Evolutionary conservation across 2,329 filamentous ascomycete genomes (phyloP).

Genomic region (Pestalotiopsis sp.): DNA sequence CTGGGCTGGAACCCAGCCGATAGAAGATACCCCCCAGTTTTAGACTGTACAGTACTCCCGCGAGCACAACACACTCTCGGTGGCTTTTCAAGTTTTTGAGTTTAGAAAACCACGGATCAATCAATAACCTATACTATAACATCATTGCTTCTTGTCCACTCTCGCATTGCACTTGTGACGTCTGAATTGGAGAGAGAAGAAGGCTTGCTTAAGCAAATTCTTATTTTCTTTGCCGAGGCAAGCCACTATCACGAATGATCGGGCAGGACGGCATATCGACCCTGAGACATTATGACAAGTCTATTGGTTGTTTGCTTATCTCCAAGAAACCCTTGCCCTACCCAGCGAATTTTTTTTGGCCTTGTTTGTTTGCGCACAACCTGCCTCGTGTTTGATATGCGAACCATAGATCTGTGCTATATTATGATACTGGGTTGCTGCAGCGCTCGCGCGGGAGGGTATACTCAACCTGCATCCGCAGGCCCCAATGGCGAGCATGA

Average conservation of each 20-base stretch:
- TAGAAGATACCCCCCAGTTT: constrained; percentile 36
- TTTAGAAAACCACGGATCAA: constrained; percentile 9
- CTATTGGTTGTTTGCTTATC: constrained; percentile 8
- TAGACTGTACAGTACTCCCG: constrained; percentile 33
- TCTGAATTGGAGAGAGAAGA: neutral
- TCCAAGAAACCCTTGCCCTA: neutral
- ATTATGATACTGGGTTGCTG: neutral
- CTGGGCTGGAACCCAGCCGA: constrained; percentile 35
- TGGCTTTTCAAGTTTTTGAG: neutral
- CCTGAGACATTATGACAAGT: constrained; percentile 10
- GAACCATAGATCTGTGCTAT: neutral
- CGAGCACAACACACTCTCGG: constrained; percentile 5
- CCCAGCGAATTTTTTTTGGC: neutral
- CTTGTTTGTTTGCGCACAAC: neutral
- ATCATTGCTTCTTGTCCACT: neutral
- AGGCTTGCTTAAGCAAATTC: neutral
- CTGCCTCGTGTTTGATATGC: neutral
- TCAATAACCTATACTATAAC: neutral
- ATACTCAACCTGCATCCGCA: neutral
- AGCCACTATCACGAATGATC: constrained; percentile 1
- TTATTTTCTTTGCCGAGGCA: too few relatives aligned
- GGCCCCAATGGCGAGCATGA: too few relatives aligned
- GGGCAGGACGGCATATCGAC: neutral
- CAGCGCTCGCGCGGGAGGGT: neutral
- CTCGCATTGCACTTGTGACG: neutral